These are phyloP conservation scores for Kurtzmaniella quercitrusa DNA, from an alignment of 1,139 yeast species.

Conservation along the genomic window DNA sequence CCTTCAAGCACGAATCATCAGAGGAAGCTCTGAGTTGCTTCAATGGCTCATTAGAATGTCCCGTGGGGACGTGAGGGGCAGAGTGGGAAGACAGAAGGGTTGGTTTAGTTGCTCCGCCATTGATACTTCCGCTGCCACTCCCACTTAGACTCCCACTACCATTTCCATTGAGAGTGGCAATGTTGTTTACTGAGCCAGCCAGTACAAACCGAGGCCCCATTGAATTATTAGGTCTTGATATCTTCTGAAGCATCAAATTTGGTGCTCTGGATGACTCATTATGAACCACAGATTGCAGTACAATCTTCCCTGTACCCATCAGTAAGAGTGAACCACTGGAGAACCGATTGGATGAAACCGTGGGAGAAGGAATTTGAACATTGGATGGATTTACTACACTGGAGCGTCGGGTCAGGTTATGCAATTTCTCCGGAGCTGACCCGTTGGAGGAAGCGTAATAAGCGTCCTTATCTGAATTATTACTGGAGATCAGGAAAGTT, in stretches of 20 bases:
- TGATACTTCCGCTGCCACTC: too few relatives aligned
- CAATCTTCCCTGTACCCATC: slow-evolving; percentile 41
- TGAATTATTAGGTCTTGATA: background rate
- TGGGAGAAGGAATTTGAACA: slow-evolving; percentile 19
- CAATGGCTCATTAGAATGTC: slow-evolving; percentile 53
- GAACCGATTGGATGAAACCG: slow-evolving; percentile 30
- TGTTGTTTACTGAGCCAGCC: slow-evolving; percentile 23
- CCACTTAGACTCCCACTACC: background rate
- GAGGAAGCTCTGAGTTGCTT: slow-evolving; percentile 84
- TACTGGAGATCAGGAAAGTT: slow-evolving; percentile 23
- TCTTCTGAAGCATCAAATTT: slow-evolving; percentile 3
- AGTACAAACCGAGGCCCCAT: slow-evolving; percentile 30
- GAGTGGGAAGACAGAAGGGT: background rate
- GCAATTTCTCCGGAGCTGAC: background rate
- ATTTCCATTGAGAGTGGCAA: slow-evolving; percentile 6
- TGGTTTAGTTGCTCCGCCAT: background rate
- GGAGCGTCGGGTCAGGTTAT: slow-evolving; percentile 12
- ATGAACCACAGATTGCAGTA: slow-evolving; percentile 21
- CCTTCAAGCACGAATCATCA: slow-evolving; percentile 88
- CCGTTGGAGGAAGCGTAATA: background rate
- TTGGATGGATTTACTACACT: slow-evolving; percentile 9
- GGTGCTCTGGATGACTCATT: slow-evolving; percentile 1
- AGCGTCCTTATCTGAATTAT: background rate
- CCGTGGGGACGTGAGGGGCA: background rate
- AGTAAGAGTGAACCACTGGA: slow-evolving; percentile 38